phyloP scores from a whole-genome alignment of 1,139 yeast genomes.

The Yamadazyma atmosphaerica region DNA sequence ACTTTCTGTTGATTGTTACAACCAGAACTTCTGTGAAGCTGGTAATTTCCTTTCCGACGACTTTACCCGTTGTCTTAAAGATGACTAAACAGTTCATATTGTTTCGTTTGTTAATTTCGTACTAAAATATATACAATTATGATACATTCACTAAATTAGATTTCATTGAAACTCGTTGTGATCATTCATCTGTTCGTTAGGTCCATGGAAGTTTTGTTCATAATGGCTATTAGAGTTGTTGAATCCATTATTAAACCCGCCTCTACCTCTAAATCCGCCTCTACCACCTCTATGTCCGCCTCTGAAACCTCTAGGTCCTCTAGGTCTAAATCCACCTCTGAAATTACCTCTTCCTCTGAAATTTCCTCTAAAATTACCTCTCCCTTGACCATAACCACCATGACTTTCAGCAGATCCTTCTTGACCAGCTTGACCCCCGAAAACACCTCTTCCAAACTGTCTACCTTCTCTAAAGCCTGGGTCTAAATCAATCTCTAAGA shows the following conservation, averaged over 20 bases:
- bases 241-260: conserved; percentile 23
- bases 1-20: conserved; percentile 35
- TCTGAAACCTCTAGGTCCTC: conserved; percentile 26
- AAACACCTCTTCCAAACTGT: conserved; percentile 88
- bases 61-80: conserved; percentile 10
- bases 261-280: conserved; percentile 19
- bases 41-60: conserved; percentile 13
- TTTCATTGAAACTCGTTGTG: neutral
- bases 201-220: neutral
- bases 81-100: neutral
- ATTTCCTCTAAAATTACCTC: conserved; percentile 15
- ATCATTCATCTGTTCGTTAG: neutral
- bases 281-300: conserved; percentile 29
- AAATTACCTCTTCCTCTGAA: conserved; percentile 22
- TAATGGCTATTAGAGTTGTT: conserved; percentile 4
- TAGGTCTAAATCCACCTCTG: conserved; percentile 18
- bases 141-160: neutral
- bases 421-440: conserved; percentile 76
- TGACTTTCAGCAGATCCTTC: conserved; percentile 21
- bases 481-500: conserved; percentile 81
- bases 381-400: conserved; percentile 23
- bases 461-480: conserved; percentile 95
- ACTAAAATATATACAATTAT: neutral
- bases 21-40: conserved; percentile 45
- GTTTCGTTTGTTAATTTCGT: neutral